Conservation (phyloP, 352 stramenopile genomes). For the Phytophthora cactorum region DNA sequence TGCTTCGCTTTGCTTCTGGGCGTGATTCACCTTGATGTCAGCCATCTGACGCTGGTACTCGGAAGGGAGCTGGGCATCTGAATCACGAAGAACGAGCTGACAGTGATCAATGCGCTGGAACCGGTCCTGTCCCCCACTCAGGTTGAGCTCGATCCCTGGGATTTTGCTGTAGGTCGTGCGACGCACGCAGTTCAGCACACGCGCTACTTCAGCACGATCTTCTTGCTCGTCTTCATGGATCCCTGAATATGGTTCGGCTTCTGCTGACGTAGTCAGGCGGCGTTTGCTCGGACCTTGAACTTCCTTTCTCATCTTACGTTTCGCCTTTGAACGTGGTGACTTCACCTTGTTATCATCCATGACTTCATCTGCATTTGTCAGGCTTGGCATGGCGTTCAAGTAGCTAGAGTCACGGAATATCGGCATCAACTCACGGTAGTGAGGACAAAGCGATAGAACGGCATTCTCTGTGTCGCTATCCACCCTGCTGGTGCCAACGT, state of each 20-base stretch:
- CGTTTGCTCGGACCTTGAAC: conserved; percentile 1
- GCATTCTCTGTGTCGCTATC: conserved; percentile 20
- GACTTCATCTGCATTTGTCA: background rate
- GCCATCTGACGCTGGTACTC: conserved; percentile 7
- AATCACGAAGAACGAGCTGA: conserved; percentile 2
- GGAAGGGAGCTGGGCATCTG: background rate
- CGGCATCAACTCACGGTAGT: conserved; percentile 30
- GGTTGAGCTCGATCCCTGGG: background rate
- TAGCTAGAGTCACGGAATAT: conserved; percentile 11
- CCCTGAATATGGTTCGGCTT: background rate
- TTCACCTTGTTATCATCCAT: conserved; percentile 4
- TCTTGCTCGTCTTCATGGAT: background rate
- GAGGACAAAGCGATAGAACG: conserved; percentile 30
- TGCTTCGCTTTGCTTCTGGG: conserved; percentile 14
- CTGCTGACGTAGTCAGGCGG: background rate
- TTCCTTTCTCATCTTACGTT: conserved; percentile 6
- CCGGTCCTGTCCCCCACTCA: conserved; percentile 4
- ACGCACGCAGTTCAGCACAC: conserved; percentile 7
- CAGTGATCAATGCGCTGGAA: conserved; percentile 8
- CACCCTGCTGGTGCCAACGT: conserved; percentile 4
- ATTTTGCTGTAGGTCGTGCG: conserved; percentile 3
- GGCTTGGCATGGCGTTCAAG: conserved; percentile 6
- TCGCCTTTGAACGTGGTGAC: background rate
- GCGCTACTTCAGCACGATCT: background rate
- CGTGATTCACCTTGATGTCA: conserved; percentile 12